These are phyloP conservation scores for Croton setiger DNA, from an alignment of 441 rosid species.

Conservation along the genomic window DNA sequence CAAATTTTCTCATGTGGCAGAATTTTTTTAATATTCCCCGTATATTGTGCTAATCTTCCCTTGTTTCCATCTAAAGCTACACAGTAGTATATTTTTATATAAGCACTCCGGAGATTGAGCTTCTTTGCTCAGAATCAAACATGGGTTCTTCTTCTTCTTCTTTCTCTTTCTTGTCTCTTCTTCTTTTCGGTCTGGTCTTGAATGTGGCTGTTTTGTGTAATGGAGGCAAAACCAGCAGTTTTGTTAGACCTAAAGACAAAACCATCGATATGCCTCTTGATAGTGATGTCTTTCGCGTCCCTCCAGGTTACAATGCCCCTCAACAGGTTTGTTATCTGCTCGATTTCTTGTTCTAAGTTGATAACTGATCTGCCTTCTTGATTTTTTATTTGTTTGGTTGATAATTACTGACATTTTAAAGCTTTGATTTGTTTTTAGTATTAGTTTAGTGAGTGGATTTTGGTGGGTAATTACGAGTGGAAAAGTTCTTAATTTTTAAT, in stretches of 20 bases:
- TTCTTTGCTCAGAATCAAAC: not conserved
- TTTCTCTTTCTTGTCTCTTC: conserved; percentile 14
- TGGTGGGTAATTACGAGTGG: too few species aligned
- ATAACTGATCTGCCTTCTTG: too few species aligned
- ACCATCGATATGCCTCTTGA: conserved; percentile 69
- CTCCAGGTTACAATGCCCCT: conserved; percentile 87
- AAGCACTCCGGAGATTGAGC: not conserved
- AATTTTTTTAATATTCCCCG: conserved; percentile 28
- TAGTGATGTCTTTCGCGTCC: conserved; percentile 67
- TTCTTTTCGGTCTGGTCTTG: conserved; percentile 35
- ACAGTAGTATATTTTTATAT: not conserved
- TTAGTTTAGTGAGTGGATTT: too few species aligned
- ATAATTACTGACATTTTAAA: not conserved
- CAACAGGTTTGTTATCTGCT: conserved; percentile 53
- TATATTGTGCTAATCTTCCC: not conserved
- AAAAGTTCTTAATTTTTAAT: not conserved
- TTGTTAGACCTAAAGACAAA: conserved; percentile 48
- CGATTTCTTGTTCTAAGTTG: not conserved
- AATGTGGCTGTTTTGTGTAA: conserved; percentile 41
- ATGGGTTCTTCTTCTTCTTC: conserved; percentile 29
- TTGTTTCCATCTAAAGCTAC: not conserved
- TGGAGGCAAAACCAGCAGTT: conserved; percentile 73
- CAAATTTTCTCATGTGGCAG: conserved; percentile 6
- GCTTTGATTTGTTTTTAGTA: too few species aligned
- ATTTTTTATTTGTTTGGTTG: not conserved